Percentiles rank a stretch among this genome's conserved stretches.
Evolutionary conservation across 1,284 basidiomycete genomes (phyloP).

Genomic region (Sanghuangporus baumii): DNA sequence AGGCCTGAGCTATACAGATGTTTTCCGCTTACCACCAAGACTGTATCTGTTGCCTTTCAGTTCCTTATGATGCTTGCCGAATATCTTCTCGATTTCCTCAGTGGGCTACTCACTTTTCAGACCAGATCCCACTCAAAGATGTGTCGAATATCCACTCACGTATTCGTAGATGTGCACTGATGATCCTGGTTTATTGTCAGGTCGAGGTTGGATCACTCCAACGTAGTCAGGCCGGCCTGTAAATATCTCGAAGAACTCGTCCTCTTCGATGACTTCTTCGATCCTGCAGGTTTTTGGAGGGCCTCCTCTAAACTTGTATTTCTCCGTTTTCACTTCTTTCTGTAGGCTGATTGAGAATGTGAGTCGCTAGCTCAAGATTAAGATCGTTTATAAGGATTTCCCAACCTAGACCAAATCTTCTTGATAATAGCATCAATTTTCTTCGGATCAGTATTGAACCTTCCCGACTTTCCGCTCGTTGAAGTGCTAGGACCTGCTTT

Average conservation of each 20-base stretch:
- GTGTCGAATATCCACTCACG: constrained; percentile 22
- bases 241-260: constrained; percentile 35
- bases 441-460: constrained; percentile 33
- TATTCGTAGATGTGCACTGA: constrained; percentile 34
- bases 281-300: constrained; percentile 31
- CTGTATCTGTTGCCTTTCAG: constrained; percentile 34
- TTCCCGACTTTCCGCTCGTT: constrained; percentile 21
- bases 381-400: constrained; percentile 9
- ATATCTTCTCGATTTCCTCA: constrained; percentile 27
- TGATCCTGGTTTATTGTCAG: constrained; percentile 33
- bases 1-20: constrained; percentile 11
- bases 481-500: constrained; percentile 17
- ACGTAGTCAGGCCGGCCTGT: constrained; percentile 27
- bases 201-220: constrained; percentile 30
- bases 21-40: constrained; percentile 16
- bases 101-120: constrained; percentile 16
- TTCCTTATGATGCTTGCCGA: constrained; percentile 32
- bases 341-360: constrained; percentile 28
- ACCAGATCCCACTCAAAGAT: neutral
- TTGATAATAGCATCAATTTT: constrained; percentile 34
- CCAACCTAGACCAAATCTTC: constrained; percentile 27
- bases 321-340: constrained; percentile 37
- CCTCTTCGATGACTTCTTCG: constrained; percentile 31
- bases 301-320: constrained; percentile 36
- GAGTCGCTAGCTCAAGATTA: neutral